phyloP scores from a whole-genome alignment of 2,329 filamentous ascomycete species.

The Aspergillus vadensis region DNA sequence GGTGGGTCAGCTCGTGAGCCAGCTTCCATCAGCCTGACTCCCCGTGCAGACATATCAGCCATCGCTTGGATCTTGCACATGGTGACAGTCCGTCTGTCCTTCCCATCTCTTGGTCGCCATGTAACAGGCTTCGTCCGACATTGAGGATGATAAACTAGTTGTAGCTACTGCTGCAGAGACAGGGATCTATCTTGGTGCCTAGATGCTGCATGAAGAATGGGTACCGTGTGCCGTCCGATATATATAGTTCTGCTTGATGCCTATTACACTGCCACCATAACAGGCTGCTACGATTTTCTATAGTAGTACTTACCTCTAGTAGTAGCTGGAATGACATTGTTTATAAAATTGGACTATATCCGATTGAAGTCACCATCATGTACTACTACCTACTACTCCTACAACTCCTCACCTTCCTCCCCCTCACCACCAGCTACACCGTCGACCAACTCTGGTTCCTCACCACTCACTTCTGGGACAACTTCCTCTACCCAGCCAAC shows the following conservation, averaged over 20 bases:
- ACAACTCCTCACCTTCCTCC: not conserved
- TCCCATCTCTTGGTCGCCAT: not conserved
- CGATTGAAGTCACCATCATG: not conserved
- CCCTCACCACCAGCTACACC: slow-evolving; percentile 13
- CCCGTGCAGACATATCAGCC: not conserved
- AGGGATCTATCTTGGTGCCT: not conserved
- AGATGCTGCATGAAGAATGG: not conserved
- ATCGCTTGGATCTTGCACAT: too few relatives aligned
- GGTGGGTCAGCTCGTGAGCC: not conserved
- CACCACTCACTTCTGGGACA: slow-evolving; percentile 27
- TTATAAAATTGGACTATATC: too few relatives aligned
- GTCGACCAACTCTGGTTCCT: slow-evolving; percentile 28
- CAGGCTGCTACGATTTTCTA: too few relatives aligned
- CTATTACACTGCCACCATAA: not conserved
- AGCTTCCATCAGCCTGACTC: not conserved
- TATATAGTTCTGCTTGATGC: not conserved
- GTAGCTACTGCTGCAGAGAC: not conserved
- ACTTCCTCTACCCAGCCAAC: slow-evolving; percentile 30
- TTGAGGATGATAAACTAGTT: not conserved
- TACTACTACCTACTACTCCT: not conserved
- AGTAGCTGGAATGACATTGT: too few relatives aligned
- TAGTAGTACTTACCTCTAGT: too few relatives aligned
- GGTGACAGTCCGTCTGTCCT: not conserved
- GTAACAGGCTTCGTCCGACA: not conserved
- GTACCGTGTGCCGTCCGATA: not conserved